Evolutionary conservation across 805 yeast species (phyloP), one percentile per base, ranked within the genome.

Genomic region (Yarrowia osloensis): DNA sequence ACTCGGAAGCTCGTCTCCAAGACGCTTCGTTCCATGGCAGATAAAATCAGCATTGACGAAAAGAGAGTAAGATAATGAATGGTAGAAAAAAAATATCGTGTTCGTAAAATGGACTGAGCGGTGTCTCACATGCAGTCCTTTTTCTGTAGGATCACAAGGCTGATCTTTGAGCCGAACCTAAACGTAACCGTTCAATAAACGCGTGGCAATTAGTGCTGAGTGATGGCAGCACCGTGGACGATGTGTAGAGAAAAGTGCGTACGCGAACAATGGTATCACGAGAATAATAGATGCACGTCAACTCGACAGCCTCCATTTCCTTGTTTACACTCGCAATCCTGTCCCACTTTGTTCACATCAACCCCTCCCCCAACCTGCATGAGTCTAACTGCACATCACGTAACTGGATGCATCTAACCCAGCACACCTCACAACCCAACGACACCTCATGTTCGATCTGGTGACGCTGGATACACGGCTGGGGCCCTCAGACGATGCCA

Each of bases 401-500:
- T 33, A 33, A 29, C 55, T 13, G 17, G 13, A 13, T 15, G 19
- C 61, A 35, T 22, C 59, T 24, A 26, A 35, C 42, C 29, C 17
- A 44, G 37, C 55, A 29, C 24, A 49, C 15, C 37, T 28, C 52
- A 13, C 29, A 44, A 26, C 50, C 50, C 21, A 50, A 24, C 61
- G 31, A 24, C 42, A 57, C 47, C 44, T 29, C 52, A 61, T 61
- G 66, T 78, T 81, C 67, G 73, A 79, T 21, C 76, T 80, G 21
- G 81, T 79, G 62, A 77, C 77, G 28, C 75, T 82, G 55, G 85
- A 82, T 72, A 71, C 81, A 3, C 77, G 85, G 29, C 74, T 82
- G 13, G 74, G 71, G 44, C 76, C 81, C 0, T 74, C 81, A 0
- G 55, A 67, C 0, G 77, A 77, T 40, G 74, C 70, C 24, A 76